phyloP scores from a whole-genome alignment of 176 grass and related monocot genomes.

The Elaeis guineensis region DNA sequence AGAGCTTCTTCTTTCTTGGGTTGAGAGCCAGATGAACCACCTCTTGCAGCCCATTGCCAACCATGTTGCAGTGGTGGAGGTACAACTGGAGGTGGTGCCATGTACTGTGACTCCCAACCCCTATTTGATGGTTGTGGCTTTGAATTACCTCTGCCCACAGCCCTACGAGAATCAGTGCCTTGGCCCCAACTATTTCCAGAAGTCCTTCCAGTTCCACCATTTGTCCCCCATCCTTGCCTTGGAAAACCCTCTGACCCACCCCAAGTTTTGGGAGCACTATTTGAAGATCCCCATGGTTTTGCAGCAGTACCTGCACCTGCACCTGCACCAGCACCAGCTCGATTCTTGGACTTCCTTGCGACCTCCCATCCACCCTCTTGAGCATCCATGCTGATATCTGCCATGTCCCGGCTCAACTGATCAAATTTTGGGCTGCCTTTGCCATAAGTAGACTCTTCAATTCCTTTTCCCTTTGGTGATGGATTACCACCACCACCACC shows the following conservation, averaged over 20 bases:
- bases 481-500: not conserved
- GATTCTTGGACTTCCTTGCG: conserved; percentile 47
- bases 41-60: conserved; percentile 51
- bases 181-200: conserved; percentile 26
- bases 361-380: conserved; percentile 59
- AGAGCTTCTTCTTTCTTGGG: conserved; percentile 24
- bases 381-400: conserved; percentile 18
- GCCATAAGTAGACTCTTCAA: conserved; percentile 3
- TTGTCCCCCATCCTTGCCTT: conserved; percentile 31
- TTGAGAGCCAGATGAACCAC: conserved; percentile 31
- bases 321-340: conserved; percentile 17
- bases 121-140: conserved; percentile 25
- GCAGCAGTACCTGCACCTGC: conserved; percentile 1
- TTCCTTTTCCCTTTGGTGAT: conserved; percentile 16
- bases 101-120: conserved; percentile 23
- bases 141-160: conserved; percentile 33
- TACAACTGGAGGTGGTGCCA: conserved; percentile 28
- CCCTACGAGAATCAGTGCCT: conserved; percentile 29
- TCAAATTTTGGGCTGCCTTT: conserved; percentile 12
- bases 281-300: conserved; percentile 27
- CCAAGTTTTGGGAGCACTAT: conserved; percentile 18
- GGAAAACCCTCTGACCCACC: conserved; percentile 13
- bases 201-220: conserved; percentile 30
- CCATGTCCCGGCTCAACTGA: conserved; percentile 17
- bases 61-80: conserved; percentile 41